Evolutionary conservation across 768 basidiomycete species (phyloP).

Genomic region (Gloeostereum incarnatum): DNA sequence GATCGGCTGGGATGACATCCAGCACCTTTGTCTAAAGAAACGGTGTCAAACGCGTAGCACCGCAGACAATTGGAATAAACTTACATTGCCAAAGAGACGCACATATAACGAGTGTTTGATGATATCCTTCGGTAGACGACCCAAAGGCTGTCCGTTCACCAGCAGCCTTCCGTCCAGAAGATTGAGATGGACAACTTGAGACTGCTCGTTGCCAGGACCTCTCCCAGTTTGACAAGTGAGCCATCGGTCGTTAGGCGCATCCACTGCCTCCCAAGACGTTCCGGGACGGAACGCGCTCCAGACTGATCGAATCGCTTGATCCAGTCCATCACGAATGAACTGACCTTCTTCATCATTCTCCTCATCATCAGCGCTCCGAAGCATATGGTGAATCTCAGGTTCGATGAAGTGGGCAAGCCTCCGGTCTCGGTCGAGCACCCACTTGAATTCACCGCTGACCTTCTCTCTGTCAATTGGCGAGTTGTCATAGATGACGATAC

Average conservation of each 20-base stretch:
- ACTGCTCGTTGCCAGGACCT: neutral
- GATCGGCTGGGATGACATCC: conserved; percentile 10
- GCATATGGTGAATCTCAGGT: neutral
- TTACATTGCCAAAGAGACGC: conserved; percentile 26
- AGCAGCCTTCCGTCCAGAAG: conserved; percentile 29
- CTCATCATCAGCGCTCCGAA: neutral
- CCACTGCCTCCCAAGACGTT: conserved; percentile 13
- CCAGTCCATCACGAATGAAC: neutral
- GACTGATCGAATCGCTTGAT: conserved; percentile 5
- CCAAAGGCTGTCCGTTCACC: conserved; percentile 28
- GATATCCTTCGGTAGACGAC: conserved; percentile 25
- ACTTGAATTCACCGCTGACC: neutral
- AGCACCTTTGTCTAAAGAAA: conserved; percentile 6
- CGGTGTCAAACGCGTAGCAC: neutral
- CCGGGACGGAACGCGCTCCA: conserved; percentile 11
- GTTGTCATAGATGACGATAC: conserved; percentile 21
- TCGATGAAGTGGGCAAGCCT: conserved; percentile 18
- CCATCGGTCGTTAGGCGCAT: conserved; percentile 18
- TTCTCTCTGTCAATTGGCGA: neutral
- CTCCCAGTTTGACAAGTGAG: conserved; percentile 15
- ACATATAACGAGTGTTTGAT: conserved; percentile 20
- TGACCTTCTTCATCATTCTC: neutral
- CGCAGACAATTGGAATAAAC: conserved; percentile 3
- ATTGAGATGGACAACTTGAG: conserved; percentile 27
- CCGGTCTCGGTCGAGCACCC: conserved; percentile 13